Base-by-base conservation (phyloP, 148 eudicot genomes). In the Heliosperma pusillum region DNA sequence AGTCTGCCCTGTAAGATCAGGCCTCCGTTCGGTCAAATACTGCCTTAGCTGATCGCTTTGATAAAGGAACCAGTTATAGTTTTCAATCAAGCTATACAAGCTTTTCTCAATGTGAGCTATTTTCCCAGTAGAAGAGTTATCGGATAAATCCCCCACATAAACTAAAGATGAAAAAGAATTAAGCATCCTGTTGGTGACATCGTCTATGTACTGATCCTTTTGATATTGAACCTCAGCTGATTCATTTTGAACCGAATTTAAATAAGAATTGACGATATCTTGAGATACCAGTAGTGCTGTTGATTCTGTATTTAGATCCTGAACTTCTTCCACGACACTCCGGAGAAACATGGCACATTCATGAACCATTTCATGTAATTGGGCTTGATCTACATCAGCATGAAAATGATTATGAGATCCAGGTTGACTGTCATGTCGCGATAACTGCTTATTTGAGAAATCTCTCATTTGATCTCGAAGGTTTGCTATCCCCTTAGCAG, bases 41-140 rank as follows among this genome's bases (percentile, higher is more conserved):
- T 82, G 87, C 81, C 85, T 83, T 13, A 95, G 91, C 71, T 86
- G 85, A 76, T 89, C 88, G 61, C 84, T 81, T 83, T 87, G 90
- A 77, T 85, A 90, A 62, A 90, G 84, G 81, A 95, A 88, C 85
- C 84, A 68, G 66, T 88, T 90, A 71, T 92, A 88, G 76, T 89
- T 90, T 76, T 89, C 96, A 77, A 86, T 78, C 73, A 92, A 84
- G 56, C 84, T 33, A 71, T 74, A 85, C 77, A 84, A 82, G 55
- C 81, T 79, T 69, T 79, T 90, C 82, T 95, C 97, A 52, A 90
- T 60, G 69, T 80, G 87, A 62, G 88, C 87, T 63, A 92, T 80
- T 76, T 84, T 95, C 22, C 86, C 89, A 20, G 77, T 66, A 72
- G 90, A 67, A 36, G 97, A 87, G 33, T 72, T 78, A 76, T 89